Percentiles rank a stretch among this genome's conserved stretches.
Conservation (phyloP, 208 protist genomes). For the Perkinsela sp. region DNA sequence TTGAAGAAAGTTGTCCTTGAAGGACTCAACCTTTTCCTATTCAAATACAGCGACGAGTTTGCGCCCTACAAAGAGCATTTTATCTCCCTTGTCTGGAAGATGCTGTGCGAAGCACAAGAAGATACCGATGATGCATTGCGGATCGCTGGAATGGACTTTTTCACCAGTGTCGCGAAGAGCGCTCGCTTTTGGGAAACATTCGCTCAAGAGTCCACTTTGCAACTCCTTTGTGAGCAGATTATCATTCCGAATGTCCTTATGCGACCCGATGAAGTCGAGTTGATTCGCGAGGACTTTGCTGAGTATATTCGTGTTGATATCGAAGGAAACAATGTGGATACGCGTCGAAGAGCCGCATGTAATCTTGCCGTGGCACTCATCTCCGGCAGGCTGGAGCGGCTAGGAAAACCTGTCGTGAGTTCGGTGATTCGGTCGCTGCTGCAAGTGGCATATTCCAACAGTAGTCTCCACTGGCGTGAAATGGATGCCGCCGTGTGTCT, state of each 20-base stretch:
- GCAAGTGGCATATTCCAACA: neutral
- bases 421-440: neutral
- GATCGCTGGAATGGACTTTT: slow-evolving; percentile 12
- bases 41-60: slow-evolving; percentile 26
- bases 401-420: neutral
- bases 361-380: slow-evolving; percentile 20
- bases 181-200: slow-evolving; percentile 15
- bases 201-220: slow-evolving; percentile 6
- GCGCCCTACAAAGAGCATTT: slow-evolving; percentile 12
- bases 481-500: neutral
- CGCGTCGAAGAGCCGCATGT: slow-evolving; percentile 9
- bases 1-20: slow-evolving; percentile 11
- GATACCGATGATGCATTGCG: neutral
- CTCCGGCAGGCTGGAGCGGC: neutral
- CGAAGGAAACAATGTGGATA: slow-evolving; percentile 23
- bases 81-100: slow-evolving; percentile 11
- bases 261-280: slow-evolving; percentile 17
- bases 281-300: slow-evolving; percentile 26
- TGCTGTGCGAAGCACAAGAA: slow-evolving; percentile 9
- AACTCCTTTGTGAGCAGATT: slow-evolving; percentile 31
- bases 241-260: slow-evolving; percentile 37
- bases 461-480: neutral
- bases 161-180: slow-evolving; percentile 11
- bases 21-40: slow-evolving; percentile 14
- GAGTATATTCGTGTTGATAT: slow-evolving; percentile 56